Conservation (phyloP, 495 filamentous ascomycete species). For the Neurospora sp. region DNA sequence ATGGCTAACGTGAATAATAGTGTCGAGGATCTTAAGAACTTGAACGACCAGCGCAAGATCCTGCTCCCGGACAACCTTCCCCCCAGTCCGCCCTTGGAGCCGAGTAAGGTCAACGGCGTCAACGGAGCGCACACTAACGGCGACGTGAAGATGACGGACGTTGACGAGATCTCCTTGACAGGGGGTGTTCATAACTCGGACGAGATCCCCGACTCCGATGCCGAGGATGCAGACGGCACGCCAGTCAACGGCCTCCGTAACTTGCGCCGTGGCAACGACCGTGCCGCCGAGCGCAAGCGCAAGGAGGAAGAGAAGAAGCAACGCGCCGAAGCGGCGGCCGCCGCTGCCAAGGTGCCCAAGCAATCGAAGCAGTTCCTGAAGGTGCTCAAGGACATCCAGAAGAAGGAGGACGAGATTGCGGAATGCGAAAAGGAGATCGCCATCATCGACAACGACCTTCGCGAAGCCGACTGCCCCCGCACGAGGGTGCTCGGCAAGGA, state of each 20-base stretch:
- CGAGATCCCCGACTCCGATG: conserved; percentile 48
- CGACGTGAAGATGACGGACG: conserved; percentile 55
- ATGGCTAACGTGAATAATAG: conserved; percentile 33
- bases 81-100: conserved; percentile 50
- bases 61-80: conserved; percentile 68
- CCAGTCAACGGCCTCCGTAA: conserved; percentile 50
- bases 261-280: conserved; percentile 66
- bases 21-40: conserved; percentile 67
- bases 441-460: conserved; percentile 78
- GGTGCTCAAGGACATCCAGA: conserved; percentile 76
- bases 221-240: conserved; percentile 40
- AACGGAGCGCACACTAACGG: conserved; percentile 15
- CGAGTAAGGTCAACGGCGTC: conserved; percentile 29
- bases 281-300: conserved; percentile 67
- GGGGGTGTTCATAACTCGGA: conserved; percentile 16
- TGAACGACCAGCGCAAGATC: conserved; percentile 81
- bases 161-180: conserved; percentile 39
- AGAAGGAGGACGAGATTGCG: conserved; percentile 66
- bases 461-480: conserved; percentile 85
- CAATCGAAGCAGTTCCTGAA: conserved; percentile 75
- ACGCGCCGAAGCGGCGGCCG: conserved; percentile 66
- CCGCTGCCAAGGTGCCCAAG: conserved; percentile 77
- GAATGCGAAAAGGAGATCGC: conserved; percentile 77
- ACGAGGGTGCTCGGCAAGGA: conserved; percentile 85
- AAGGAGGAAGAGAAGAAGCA: conserved; percentile 79